Percentiles rank a stretch among this genome's conserved stretches.
Conservation (phyloP, 2,329 filamentous ascomycete species). For the Cytospora mali region DNA sequence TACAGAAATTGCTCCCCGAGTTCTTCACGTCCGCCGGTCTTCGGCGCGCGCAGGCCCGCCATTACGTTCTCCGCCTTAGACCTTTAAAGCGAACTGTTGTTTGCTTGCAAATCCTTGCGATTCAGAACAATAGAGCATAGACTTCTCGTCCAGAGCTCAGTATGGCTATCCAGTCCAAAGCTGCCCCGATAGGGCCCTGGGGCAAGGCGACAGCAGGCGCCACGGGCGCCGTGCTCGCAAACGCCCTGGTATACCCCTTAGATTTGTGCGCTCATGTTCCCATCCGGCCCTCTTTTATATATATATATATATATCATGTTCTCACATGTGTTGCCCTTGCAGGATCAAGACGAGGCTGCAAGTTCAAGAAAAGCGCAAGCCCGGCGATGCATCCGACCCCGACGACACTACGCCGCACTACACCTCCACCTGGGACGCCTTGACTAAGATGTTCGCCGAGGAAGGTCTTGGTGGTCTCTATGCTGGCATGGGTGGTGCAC, state of each 20-base stretch:
- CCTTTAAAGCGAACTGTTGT: constrained; percentile 36
- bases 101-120: background rate
- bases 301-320: constrained; percentile 37
- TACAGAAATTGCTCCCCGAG: background rate
- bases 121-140: background rate
- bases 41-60: constrained; percentile 20
- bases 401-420: constrained; percentile 71
- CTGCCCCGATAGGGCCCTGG: constrained; percentile 80
- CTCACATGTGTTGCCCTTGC: constrained; percentile 21
- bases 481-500: constrained; percentile 80
- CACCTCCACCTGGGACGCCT: constrained; percentile 82
- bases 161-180: constrained; percentile 65
- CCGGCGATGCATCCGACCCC: constrained; percentile 47
- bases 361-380: constrained; percentile 78
- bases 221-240: constrained; percentile 89
- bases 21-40: constrained; percentile 25
- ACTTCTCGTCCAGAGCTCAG: constrained; percentile 41
- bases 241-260: constrained; percentile 92
- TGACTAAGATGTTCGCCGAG: constrained; percentile 77
- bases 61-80: constrained; percentile 54
- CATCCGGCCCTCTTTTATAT: constrained; percentile 27
- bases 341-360: constrained; percentile 96
- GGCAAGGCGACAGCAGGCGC: constrained; percentile 90
- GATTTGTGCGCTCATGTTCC: constrained; percentile 70
- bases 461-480: constrained; percentile 87